Percentiles rank a stretch among this genome's conserved stretches.
phyloP scores from a whole-genome alignment of 345 rosid genomes.

The Syzygium oleosum region DNA sequence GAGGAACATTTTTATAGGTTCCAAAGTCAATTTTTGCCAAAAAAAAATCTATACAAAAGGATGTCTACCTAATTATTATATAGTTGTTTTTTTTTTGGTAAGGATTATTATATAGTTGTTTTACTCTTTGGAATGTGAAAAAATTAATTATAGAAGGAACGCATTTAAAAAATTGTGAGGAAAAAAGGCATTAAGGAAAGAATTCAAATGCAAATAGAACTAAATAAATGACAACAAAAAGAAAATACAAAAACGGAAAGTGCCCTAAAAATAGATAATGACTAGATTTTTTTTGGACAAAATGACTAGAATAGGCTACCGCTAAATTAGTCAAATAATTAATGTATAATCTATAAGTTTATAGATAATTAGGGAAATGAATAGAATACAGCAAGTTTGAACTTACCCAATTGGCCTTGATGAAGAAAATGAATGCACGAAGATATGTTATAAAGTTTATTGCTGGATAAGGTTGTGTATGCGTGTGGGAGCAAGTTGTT shows the following conservation, averaged over 20 bases:
- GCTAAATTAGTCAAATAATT: not conserved
- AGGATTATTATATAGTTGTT: not conserved
- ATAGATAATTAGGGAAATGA: not conserved
- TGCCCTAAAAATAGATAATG: not conserved
- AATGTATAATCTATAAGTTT: not conserved
- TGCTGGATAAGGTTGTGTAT: not conserved
- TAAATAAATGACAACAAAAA: not conserved
- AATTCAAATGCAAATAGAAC: not conserved
- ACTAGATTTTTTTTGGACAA: not conserved
- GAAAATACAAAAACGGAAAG: not conserved
- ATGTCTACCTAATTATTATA: not conserved
- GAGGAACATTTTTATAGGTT: not conserved
- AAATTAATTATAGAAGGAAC: not conserved
- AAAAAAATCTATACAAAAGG: not conserved
- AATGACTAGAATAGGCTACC: not conserved
- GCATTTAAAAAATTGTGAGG: not conserved
- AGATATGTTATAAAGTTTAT: not conserved
- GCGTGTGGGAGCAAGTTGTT: not conserved
- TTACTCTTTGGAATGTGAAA: not conserved
- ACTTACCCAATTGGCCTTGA: not conserved
- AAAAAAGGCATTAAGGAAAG: not conserved
- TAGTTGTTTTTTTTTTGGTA: no score
- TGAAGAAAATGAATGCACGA: not conserved
- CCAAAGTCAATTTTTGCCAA: not conserved
- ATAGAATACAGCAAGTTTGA: not conserved